Base-by-base conservation (phyloP, 169 alveolate genomes). In the Plasmodium cynomolgi region DNA sequence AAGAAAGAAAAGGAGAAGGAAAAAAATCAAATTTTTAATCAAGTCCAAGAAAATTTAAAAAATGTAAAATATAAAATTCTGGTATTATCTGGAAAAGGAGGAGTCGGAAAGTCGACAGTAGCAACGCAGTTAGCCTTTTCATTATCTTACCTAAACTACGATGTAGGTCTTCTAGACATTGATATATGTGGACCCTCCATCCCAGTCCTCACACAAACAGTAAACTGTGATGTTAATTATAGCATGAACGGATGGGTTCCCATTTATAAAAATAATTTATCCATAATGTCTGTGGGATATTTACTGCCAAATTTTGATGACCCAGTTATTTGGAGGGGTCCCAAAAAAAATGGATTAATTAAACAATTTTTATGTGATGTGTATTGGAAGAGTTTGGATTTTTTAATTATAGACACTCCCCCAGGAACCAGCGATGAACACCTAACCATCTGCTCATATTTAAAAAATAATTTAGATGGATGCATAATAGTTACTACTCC, bases 391-490 rank as follows among this genome's bases (percentile, higher is more conserved):
- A 98, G 97, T 44, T 96, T 99, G 77, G 99, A 99, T 93, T 98
- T 97, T 91, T 98, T 99, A 74, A 97, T 99, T 85, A 97, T 99
- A 54, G 99, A 99, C 95, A 98, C 99, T 11, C 99, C 99, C 2
- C 99, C 99, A 11, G 99, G 99, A 92, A 79, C 99, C n/a, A 98
- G 99, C 33, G 99, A 99, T 95, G 99, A 99, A 83, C 99, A 99
- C 93, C 96, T 99, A 62, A 97, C 99, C 47, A 97, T 99, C 17
- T 98, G 98, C 29, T 95, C 98, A 47, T 98, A 98, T 84, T 97
- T 99, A 56, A 97, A 98, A 93, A 98, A 96, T 83, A 95, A 98
- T 58, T 94, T 97, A 26, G 96, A 85, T 83, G 98, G 99, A 15
- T 97, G 98, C 56, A 91, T 98, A 68, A 97, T 98, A 8, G 98